Evolutionary conservation across 306 rosid genomes (phyloP).

Genomic region (Chamaecrista fasciculata): DNA sequence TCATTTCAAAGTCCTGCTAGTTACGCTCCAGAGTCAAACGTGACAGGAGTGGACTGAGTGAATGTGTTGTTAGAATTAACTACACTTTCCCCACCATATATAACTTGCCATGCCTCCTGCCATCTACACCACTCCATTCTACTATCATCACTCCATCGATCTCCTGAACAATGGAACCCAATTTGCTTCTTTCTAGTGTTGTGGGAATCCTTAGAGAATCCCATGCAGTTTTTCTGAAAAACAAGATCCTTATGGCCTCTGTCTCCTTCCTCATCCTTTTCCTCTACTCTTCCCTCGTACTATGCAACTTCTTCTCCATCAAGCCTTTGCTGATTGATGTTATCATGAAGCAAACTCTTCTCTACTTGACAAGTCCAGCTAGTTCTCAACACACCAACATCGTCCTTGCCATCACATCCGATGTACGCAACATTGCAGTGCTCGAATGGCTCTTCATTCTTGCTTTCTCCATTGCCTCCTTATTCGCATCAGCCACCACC

Average conservation of each 20-base stretch:
- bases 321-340: background rate
- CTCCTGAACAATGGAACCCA: slow-evolving; percentile 9
- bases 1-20: no score
- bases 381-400: background rate
- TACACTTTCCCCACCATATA: background rate
- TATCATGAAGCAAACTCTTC: background rate
- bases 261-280: slow-evolving; percentile 9
- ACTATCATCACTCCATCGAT: background rate
- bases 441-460: slow-evolving; percentile 20
- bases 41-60: no score
- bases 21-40: no score
- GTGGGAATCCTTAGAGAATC: slow-evolving; percentile 13
- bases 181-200: background rate
- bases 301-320: slow-evolving; percentile 1
- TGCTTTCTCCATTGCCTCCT: background rate
- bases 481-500: slow-evolving; percentile 1
- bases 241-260: slow-evolving; percentile 17
- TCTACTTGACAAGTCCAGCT: background rate
- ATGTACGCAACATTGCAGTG: background rate
- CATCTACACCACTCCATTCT: background rate
- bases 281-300: slow-evolving; percentile 6
- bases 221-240: slow-evolving; percentile 1
- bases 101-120: background rate
- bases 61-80: no score
- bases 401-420: background rate